Conservation (phyloP, 2,329 filamentous ascomycete genomes). For the Furcasterigmium sp. region DNA sequence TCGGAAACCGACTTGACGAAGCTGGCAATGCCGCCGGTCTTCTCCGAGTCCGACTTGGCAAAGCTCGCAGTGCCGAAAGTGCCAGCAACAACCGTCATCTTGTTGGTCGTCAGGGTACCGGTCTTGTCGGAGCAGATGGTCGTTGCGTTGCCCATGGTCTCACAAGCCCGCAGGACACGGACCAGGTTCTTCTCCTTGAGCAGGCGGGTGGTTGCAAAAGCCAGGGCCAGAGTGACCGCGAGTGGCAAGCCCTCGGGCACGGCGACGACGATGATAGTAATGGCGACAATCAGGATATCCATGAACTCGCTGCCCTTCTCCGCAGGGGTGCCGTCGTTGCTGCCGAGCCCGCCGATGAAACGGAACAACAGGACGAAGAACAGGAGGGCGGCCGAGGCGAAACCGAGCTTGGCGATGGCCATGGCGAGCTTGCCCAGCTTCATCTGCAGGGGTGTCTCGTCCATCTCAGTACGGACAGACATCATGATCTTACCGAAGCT, state of each 20-base stretch:
- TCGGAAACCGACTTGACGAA: conserved; percentile 16
- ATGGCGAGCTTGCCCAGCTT: conserved; percentile 43
- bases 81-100: conserved; percentile 70
- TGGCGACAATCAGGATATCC: conserved; percentile 59
- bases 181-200: conserved; percentile 67
- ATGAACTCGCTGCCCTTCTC: conserved; percentile 56
- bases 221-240: conserved; percentile 62
- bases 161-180: conserved; percentile 61
- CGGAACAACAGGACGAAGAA: conserved; percentile 77
- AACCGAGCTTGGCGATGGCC: conserved; percentile 41
- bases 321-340: conserved; percentile 40
- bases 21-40: conserved; percentile 12
- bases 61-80: conserved; percentile 48
- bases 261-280: conserved; percentile 63
- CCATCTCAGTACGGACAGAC: conserved; percentile 44
- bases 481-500: conserved; percentile 51
- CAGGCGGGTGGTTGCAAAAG: conserved; percentile 65
- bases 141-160: conserved; percentile 68
- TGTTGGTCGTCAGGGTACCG: conserved; percentile 61
- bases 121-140: conserved; percentile 77
- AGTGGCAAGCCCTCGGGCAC: conserved; percentile 63
- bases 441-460: conserved; percentile 48
- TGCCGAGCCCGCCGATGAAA: conserved; percentile 59
- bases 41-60: conserved; percentile 20
- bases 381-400: conserved; percentile 64